A percentile compares a stretch with the other conserved stretches of the same genome.
Evolutionary conservation across 129 eudicot genomes (phyloP).

Genomic region (Centella asiatica): DNA sequence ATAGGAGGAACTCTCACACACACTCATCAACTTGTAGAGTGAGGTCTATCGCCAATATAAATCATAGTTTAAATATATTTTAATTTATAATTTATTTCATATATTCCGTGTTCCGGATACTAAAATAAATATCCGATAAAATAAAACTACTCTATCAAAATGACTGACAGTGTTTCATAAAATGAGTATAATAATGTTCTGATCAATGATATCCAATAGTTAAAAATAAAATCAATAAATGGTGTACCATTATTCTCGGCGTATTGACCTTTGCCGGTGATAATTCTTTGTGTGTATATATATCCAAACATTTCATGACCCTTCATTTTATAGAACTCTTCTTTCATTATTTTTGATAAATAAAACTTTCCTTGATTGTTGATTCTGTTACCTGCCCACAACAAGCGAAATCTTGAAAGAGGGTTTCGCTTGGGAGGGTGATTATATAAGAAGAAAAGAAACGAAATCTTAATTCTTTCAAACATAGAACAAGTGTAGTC

Average conservation of each 20-base stretch:
- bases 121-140: no score
- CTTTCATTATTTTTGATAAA: neutral
- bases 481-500: neutral
- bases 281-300: neutral
- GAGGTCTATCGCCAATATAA: no score
- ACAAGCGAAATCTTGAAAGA: no score
- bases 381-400: neutral
- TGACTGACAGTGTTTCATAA: no score
- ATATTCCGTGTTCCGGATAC: no score
- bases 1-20: no score
- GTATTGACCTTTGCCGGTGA: neutral
- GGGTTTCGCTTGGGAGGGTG: constrained; percentile 7
- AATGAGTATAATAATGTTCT: no score
- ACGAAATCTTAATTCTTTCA: neutral
- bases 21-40: no score
- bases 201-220: no score
- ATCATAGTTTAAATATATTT: no score
- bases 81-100: no score
- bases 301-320: neutral
- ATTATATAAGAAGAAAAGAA: neutral
- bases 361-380: neutral
- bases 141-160: no score
- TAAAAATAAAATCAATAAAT: neutral
- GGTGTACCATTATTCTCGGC: neutral
- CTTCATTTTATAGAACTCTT: neutral